Percentiles rank a stretch among this genome's conserved stretches.
These are phyloP conservation scores for Rhodotorula graminis DNA, from an alignment of 768 basidiomycete species.

Conservation along the genomic window DNA sequence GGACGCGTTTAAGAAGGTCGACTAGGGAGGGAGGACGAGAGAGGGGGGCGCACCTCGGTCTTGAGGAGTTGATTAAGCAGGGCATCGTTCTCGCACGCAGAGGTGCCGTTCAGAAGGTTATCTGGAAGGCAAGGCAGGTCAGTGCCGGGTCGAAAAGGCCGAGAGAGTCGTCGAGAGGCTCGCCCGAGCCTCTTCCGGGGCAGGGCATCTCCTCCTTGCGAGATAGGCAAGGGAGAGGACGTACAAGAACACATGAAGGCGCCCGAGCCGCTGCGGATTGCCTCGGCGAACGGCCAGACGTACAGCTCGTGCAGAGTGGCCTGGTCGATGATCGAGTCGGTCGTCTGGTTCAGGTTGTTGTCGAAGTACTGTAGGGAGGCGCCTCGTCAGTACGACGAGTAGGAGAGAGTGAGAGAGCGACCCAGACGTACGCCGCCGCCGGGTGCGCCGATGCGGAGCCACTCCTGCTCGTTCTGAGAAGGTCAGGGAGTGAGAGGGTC, in stretches of 20 bases:
- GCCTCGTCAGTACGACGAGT: too few relatives aligned
- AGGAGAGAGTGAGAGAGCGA: too few relatives aligned
- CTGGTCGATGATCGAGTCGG: slow-evolving; percentile 53
- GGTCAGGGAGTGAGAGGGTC: too few relatives aligned
- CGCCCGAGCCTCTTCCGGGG: too few relatives aligned
- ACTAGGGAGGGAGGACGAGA: background rate
- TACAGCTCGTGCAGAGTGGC: slow-evolving; percentile 44
- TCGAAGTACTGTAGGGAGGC: slow-evolving; percentile 13
- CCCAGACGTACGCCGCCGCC: slow-evolving; percentile 1
- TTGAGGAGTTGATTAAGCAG: slow-evolving; percentile 71
- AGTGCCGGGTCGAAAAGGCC: too few relatives aligned
- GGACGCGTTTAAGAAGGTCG: background rate
- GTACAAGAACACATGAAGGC: slow-evolving; percentile 36
- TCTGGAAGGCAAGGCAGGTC: background rate
- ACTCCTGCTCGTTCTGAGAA: slow-evolving; percentile 50
- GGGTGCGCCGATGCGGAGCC: slow-evolving; percentile 34
- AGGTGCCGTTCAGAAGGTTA: slow-evolving; percentile 24
- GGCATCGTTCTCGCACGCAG: slow-evolving; percentile 67
- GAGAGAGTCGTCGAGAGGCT: too few relatives aligned
- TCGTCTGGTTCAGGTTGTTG: slow-evolving; percentile 43
- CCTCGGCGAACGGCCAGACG: slow-evolving; percentile 17
- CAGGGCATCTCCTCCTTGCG: too few relatives aligned
- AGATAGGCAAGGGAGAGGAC: too few relatives aligned
- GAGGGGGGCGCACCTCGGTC: slow-evolving; percentile 49
- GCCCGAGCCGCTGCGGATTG: slow-evolving; percentile 11